Conservation (phyloP, 305 asterid genomes). For the Fraxinus latifolia region DNA sequence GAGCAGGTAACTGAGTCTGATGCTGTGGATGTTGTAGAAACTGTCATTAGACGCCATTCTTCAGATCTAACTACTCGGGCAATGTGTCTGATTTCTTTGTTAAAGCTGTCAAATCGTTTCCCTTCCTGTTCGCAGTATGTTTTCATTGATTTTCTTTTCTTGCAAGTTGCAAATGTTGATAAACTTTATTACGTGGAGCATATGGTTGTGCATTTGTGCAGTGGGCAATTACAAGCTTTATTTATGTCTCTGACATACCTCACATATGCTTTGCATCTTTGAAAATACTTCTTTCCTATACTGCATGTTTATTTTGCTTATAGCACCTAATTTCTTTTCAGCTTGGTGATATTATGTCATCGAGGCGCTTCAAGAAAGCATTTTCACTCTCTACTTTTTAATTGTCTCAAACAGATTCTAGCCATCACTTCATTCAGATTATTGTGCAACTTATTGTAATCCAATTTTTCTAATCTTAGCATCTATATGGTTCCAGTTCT, state of each 20-base stretch:
- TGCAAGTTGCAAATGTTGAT: conserved; percentile 11
- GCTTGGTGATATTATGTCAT: not conserved
- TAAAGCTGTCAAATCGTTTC: conserved; percentile 89
- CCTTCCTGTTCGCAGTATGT: conserved; percentile 85
- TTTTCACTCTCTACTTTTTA: not conserved
- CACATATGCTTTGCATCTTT: not conserved
- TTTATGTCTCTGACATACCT: not conserved
- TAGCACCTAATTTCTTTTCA: not conserved
- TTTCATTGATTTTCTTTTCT: conserved; percentile 2
- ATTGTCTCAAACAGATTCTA: not conserved
- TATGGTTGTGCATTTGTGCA: not conserved
- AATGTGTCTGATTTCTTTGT: conserved; percentile 83
- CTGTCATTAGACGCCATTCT: conserved; percentile 59
- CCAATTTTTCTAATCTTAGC: not conserved
- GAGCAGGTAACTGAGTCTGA: conserved; percentile 88
- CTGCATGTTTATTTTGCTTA: not conserved
- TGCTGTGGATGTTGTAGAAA: conserved; percentile 83
- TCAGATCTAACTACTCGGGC: conserved; percentile 77
- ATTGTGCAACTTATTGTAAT: not conserved
- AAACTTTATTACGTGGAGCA: conserved; percentile 8
- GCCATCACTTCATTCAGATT: not conserved
- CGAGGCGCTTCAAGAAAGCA: not conserved
- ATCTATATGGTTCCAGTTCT: not conserved
- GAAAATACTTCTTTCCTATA: not conserved
- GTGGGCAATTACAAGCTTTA: not conserved